Evolutionary conservation across 2,329 filamentous ascomycete genomes (phyloP), one percentile per base, ranked within the genome.

Genomic region (Beauveria scarabaeidicola): DNA sequence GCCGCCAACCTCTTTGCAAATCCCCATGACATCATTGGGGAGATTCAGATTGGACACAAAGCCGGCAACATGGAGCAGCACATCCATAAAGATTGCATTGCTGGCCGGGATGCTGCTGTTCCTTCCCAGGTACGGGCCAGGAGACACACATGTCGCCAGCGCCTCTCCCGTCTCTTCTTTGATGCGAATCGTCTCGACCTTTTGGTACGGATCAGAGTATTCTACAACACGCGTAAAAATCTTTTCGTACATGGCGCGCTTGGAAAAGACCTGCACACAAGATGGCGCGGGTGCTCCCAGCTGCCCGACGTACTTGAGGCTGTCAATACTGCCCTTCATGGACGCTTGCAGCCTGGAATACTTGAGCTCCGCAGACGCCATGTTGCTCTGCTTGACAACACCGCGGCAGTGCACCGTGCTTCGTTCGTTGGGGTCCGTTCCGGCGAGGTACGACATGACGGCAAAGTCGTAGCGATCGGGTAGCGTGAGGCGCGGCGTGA

Each of bases 21-120:
- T 71, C 32, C 67, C 69, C 17, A 66, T 68, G 6, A 66, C 63
- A 27, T 68, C 66, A 3, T 67, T 52, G 10, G 59, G 55, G 15
- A 68, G 66, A 19, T 65, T 65, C 11, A 62, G 60, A 51, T 71
- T 71, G 21, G 69, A 69, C 6, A 70, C 63, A 58, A 70, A 71
- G 3, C 69, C 69, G 1, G 69, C 67, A 2, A 68, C 66, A 48
- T 71, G 69, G 0, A 71, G 67, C 15, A 71, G 61, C 3, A 67
- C 70, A 47, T 71, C 69, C 17, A 67, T 64, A 54, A 71, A 67
- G 3, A 65, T 63, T 5, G 67, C 68, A 13, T 66, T 63, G 40
- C 63, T 64, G 25, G 48, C 48, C 5, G 29, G 48, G 25, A 29
- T 51, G 17, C 7, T 51, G 44, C 44, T 47, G 11, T 23, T 15